Base-by-base conservation (phyloP, 148 eudicot genomes). In the Rhododendron molle region DNA sequence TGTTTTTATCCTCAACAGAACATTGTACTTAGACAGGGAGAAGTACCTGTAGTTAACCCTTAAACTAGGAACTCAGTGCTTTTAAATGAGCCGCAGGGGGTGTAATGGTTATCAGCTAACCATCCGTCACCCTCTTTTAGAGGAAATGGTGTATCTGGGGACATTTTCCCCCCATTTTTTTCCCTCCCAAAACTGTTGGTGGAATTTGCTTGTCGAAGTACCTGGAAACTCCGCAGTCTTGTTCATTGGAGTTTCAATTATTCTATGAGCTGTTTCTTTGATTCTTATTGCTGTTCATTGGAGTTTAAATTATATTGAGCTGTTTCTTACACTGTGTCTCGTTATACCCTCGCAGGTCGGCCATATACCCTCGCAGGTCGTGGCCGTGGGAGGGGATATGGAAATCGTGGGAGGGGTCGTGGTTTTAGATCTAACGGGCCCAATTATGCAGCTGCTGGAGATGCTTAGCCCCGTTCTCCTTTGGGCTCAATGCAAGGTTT, bases 311-410 rank as follows among this genome's bases (percentile, higher is more conserved):
- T 36, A 3, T 16, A 34, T 16, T 15, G 30, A 28, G 65, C 30
- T 52, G 65, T 32, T 34, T 47, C 67, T 32, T 30, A 32, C 26
- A 30, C 30, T 28, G 2, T 44, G 9, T 58, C 26, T 38, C 4
- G 81, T 26, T 80, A 26, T 84, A 18, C 80, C 60, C 44, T 26
- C 85, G 83, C 67, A 94, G 96, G 96, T 13, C 96, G 93, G n/a
- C n/a, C n/a, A n/a, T 80, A 26, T 84, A 18, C 80, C 60, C 44
- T 26, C 85, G 83, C 67, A 94, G 96, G 96, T 13, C 96, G 93
- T 87, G 96, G 96, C 34, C 96, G 94, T 84, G 94, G 96, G 20
- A 91, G 96, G 91, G 95, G 95, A 85, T 89, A 90, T 38, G 76
- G 76, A 32, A 71, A 30, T 71, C 95, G 95, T 84, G 96, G 96